Base-by-base conservation (phyloP, 1,284 basidiomycete genomes). In the Pseudozyma flocculosa region DNA sequence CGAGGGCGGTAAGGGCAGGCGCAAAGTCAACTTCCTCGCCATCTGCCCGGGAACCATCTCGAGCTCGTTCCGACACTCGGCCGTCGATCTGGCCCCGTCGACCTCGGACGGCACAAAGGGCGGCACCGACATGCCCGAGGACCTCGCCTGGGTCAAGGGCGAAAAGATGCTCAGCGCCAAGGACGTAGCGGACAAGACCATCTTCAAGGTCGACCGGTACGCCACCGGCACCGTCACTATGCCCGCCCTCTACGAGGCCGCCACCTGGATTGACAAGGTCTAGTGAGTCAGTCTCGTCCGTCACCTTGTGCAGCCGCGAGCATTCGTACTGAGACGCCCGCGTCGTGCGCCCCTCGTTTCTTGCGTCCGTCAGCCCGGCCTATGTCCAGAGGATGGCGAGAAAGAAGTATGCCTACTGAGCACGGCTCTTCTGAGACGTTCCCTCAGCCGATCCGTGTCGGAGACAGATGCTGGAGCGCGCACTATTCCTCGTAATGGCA, bases 31-130 rank as follows among this genome's bases (percentile, higher is more conserved):
- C 26, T 76, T 76, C 63, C 56, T 75, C 15, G 58, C 67, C 39
- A 47, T 76, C 17, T 63, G 64, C 29, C 75, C 75, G 0, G 75
- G 71, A 3, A 76, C 74, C 17, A 76, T 78, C 46, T 41, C 54
- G 19, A 72, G 68, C 19, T 70, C 61, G 24, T 78, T 78, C 51
- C 49, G 72, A 14, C 54, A 56, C 24, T 65, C 63, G 19, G 72
- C 72, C 3, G 68, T 74, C n/a, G 72, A 74, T 44, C 44, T 63
- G 17, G 44, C 52, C 19, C 29, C 42, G 3, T 46, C 21, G n/a
- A n/a, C n/a, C 40, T 43, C 44, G n/a, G 36, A 11, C 26, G 26
- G 26, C 7, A 11, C 5, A 29, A 29, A 29, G 26, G 26, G n/a
- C n/a, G n/a, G n/a, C 29, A 29, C 34, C 23, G 46, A 51, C 8